Evolutionary conservation across 2,329 filamentous ascomycete genomes (phyloP).

Genomic region (Talaromyces albobiverticillius): DNA sequence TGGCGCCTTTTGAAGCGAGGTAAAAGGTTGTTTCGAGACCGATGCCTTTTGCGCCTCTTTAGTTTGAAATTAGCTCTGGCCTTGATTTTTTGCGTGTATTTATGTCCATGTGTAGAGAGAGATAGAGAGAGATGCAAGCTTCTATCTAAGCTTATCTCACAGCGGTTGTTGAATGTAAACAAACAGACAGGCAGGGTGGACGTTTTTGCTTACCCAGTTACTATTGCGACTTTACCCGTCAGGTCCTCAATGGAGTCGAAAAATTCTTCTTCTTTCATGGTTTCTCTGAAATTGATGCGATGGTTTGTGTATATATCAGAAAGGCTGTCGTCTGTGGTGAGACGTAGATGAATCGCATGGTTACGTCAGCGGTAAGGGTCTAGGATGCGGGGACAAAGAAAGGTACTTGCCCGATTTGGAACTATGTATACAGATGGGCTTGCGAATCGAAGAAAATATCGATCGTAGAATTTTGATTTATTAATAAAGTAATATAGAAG

Average conservation of each 20-base stretch:
- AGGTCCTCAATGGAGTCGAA: constrained; percentile 10
- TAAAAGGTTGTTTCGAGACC: constrained; percentile 14
- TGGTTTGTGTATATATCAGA: background rate
- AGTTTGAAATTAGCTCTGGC: background rate
- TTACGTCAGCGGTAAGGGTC: no score
- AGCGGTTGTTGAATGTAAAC: no score
- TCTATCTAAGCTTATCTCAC: no score
- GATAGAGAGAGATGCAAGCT: no score
- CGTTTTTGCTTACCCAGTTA: constrained; percentile 9
- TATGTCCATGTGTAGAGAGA: no score
- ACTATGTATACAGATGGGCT: no score
- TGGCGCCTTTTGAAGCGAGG: constrained; percentile 12
- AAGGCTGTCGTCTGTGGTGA: background rate
- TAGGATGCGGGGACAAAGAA: no score
- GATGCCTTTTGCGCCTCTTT: constrained; percentile 14
- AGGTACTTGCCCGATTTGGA: background rate
- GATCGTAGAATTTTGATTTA: no score
- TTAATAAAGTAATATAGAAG: no score
- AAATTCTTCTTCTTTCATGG: constrained; percentile 13
- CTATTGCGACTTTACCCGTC: constrained; percentile 11
- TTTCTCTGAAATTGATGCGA: background rate
- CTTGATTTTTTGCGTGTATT: background rate
- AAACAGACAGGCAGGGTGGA: no score
- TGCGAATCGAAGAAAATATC: no score
- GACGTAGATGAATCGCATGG: no score